A percentile compares a stretch with the other conserved stretches of the same genome.
Conservation (phyloP, 345 rosid genomes). For the Eucalyptus pauciflora region DNA sequence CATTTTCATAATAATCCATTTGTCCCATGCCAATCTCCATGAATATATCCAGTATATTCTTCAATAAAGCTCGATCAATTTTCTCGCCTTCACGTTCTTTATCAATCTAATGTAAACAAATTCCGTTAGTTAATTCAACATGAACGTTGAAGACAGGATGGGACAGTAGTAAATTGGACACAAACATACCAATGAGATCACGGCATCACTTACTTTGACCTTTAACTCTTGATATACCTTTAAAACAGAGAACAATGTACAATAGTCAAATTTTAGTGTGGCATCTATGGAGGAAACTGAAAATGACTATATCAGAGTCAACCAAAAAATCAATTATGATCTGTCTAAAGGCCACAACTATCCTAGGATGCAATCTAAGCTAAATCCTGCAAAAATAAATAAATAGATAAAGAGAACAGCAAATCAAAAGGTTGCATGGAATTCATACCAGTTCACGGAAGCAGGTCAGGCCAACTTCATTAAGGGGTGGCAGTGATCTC, state of each 20-base stretch:
- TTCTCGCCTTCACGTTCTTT: constrained; percentile 89
- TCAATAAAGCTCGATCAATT: constrained; percentile 69
- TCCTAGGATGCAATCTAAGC: neutral
- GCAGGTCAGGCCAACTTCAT: constrained; percentile 42
- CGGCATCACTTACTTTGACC: constrained; percentile 35
- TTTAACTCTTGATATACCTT: constrained; percentile 37
- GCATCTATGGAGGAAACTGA: neutral
- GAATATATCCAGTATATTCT: constrained; percentile 68
- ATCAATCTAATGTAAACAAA: constrained; percentile 34
- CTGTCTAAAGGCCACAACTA: neutral
- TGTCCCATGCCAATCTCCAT: constrained; percentile 81
- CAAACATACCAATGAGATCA: constrained; percentile 34
- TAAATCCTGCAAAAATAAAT: no score
- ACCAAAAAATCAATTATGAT: neutral
- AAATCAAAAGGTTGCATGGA: no score
- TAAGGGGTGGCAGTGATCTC: constrained; percentile 35
- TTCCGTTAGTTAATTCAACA: neutral
- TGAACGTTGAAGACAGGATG: neutral
- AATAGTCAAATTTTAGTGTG: neutral
- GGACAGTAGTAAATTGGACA: neutral
- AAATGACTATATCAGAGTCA: neutral
- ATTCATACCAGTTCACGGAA: constrained; percentile 39
- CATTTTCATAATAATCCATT: constrained; percentile 45
- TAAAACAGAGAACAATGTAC: neutral
- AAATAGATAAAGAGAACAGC: neutral